Conservation (phyloP, 1,139 yeast genomes). For the Tardiomyces digboiensis region DNA sequence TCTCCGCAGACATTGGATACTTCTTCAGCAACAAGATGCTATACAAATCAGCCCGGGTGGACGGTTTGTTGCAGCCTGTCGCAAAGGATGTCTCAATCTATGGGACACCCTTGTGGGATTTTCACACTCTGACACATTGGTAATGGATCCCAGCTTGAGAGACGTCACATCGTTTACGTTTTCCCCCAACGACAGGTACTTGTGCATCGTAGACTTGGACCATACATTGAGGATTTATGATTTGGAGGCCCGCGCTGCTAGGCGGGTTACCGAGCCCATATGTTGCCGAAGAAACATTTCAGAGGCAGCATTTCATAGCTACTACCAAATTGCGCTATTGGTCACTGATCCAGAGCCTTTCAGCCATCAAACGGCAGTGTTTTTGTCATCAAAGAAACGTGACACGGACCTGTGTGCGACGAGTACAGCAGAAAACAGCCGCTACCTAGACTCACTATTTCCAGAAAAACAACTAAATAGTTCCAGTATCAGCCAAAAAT, state of each 20-base stretch:
- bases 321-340: neutral
- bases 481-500: too few species aligned
- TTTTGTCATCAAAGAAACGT: too few species aligned
- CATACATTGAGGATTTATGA: neutral
- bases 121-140: neutral
- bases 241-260: neutral
- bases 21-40: neutral
- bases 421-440: too few species aligned
- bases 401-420: too few species aligned
- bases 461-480: too few species aligned
- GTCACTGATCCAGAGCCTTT: too few species aligned
- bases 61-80: neutral
- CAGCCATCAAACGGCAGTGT: too few species aligned
- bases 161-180: neutral
- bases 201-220: neutral
- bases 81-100: neutral
- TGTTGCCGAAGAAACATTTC: neutral
- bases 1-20: too few species aligned
- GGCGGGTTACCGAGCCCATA: neutral
- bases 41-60: neutral
- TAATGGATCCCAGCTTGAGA: neutral
- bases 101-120: neutral
- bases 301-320: neutral
- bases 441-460: too few species aligned
- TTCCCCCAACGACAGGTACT: neutral